Base-by-base conservation (phyloP, 345 rosid species). In the Salix koriyanagi region DNA sequence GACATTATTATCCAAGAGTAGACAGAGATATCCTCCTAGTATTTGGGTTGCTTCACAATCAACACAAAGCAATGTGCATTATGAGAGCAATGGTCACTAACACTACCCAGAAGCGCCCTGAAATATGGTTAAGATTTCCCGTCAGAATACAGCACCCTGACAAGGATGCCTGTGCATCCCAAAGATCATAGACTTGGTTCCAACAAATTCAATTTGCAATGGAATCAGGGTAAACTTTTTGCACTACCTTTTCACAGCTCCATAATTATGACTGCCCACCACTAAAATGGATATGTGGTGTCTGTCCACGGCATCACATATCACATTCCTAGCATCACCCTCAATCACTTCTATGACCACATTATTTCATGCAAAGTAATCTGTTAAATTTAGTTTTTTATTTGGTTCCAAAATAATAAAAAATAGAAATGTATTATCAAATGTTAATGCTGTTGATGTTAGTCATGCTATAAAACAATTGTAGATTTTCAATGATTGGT, bases 251-350 rank as follows among this genome's bases (percentile, higher is more conserved):
- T 84, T 86, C 9, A 87, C 72, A 70, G 74, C 69, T 70, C 85
- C 86, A 65, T 89, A 84, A 37, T 88, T 86, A 75, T 84, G 91
- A 18, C 88, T 84, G 21, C 92, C 92, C 65, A 90, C 42, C 23
- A 86, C 83, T 71, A 89, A 65, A 25, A 81, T 67, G 14, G 83
- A 21, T 36, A 89, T 82, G 4, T 81, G 78, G 44, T 82, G 79
- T 70, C 69, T 89, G 9, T 85, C 85, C 4, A 73, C 86, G 1
- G 80, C 83, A 21, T 87, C 89, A 46, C 78, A 13, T 69, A 82
- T 50, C n/a, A 84, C 83, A 66, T 84, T 74, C 66, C 85, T 79
- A 2, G 89, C 88, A 81, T 89, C 88, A 28, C 89, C 88, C 71
- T 85, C 85, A 2, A 69, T n/a, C 3, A 74, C 80, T 46, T 80